Evolutionary conservation across 345 rosid genomes (phyloP).

Genomic region (Gossypium rotundifolium): DNA sequence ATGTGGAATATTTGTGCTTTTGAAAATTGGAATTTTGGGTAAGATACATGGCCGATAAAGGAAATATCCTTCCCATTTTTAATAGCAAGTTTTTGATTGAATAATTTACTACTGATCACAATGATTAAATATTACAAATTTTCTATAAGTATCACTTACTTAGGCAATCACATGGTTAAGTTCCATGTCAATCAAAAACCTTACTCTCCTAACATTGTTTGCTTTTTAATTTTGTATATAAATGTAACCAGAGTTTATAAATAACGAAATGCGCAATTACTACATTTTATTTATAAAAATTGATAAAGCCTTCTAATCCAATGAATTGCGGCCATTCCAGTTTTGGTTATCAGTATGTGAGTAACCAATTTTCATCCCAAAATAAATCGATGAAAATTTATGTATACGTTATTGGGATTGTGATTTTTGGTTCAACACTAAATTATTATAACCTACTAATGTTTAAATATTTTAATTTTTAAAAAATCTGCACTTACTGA

Average conservation of each 20-base stretch:
- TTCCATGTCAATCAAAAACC: not conserved
- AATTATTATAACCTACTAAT: not conserved
- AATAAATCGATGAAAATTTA: not conserved
- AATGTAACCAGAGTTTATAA: too few species aligned
- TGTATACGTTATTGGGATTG: not conserved
- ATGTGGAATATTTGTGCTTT: not conserved
- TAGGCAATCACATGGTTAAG: not conserved
- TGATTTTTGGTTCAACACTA: too few species aligned
- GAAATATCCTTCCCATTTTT: not conserved
- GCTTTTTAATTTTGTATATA: too few species aligned
- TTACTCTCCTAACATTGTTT: not conserved
- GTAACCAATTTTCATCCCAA: not conserved
- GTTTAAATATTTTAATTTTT: too few species aligned
- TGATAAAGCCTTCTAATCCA: too few species aligned
- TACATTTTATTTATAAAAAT: too few species aligned
- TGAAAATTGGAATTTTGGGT: too few species aligned
- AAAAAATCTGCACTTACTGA: too few species aligned
- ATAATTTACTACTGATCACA: not conserved
- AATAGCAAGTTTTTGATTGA: too few species aligned
- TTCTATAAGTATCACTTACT: too few species aligned
- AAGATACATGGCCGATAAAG: not conserved
- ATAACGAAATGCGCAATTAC: too few species aligned
- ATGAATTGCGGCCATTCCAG: too few species aligned
- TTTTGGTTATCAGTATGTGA: not conserved
- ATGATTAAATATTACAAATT: not conserved